phyloP scores from a whole-genome alignment of 495 filamentous ascomycete species.

The Xylaria acuta region DNA sequence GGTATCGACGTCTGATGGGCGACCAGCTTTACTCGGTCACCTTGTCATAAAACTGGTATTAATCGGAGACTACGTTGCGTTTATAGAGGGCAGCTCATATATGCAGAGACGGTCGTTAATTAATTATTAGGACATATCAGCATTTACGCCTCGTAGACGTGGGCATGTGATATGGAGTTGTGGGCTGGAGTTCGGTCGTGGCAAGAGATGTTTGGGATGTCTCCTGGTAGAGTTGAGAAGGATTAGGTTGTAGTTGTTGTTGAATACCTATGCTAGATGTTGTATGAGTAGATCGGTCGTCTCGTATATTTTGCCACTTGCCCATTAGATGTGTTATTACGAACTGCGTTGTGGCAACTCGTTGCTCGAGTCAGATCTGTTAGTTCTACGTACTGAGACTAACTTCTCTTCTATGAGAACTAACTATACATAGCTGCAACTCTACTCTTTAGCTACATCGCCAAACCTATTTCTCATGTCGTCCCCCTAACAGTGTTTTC shows the following conservation, averaged over 20 bases:
- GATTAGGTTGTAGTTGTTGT: neutral
- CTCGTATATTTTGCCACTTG: neutral
- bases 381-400: too few species aligned
- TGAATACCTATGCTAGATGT: neutral
- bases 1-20: neutral
- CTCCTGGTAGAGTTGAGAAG: neutral
- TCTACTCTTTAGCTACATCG: too few species aligned
- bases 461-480: too few species aligned
- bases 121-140: neutral
- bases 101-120: neutral
- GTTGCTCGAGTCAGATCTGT: too few species aligned
- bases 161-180: neutral
- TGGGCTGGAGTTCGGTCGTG: neutral
- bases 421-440: too few species aligned
- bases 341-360: neutral
- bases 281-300: neutral
- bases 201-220: neutral
- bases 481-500: too few species aligned
- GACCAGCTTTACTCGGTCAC: neutral
- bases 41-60: neutral
- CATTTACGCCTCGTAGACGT: neutral
- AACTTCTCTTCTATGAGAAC: too few species aligned
- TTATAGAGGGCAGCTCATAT: neutral
- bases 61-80: neutral
- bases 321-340: neutral